Conservation (phyloP, 2,329 filamentous ascomycete genomes). For the Botrytis elliptica region DNA sequence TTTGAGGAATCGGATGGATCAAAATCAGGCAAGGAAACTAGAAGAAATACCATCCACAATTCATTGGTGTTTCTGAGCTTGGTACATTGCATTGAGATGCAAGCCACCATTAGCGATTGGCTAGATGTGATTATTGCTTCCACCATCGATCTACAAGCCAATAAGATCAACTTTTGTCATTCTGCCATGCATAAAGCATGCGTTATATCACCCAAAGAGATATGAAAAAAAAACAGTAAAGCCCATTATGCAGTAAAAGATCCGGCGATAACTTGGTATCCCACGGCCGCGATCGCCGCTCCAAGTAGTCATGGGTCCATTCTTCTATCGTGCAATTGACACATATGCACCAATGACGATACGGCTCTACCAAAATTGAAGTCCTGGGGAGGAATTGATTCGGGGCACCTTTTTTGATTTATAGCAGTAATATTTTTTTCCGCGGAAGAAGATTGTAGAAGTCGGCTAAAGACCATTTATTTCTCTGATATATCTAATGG, state of each 20-base stretch:
- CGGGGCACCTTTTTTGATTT: not conserved
- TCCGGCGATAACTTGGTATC: slow-evolving; percentile 4
- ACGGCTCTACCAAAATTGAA: not conserved
- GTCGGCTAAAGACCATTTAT: not conserved
- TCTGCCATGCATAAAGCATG: not conserved
- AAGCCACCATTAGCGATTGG: not conserved
- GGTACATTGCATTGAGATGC: not conserved
- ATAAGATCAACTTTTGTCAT: not conserved
- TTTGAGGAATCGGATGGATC: not conserved
- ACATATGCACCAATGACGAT: not conserved
- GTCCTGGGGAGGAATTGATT: not conserved
- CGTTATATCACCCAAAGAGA: not conserved
- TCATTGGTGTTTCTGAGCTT: not conserved
- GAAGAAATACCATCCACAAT: not conserved
- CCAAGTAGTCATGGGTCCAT: not conserved
- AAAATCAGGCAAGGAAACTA: not conserved
- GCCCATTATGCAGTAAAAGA: not conserved
- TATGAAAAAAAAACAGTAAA: not conserved
- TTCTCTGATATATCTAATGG: not conserved
- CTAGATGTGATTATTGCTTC: not conserved
- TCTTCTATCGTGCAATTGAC: not conserved
- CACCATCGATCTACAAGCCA: not conserved
- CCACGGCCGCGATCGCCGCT: not conserved
- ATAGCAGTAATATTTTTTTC: not conserved
- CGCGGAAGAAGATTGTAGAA: not conserved